phyloP scores from a whole-genome alignment of 2,329 filamentous ascomycete species.

The Hypoxylon sp. region DNA sequence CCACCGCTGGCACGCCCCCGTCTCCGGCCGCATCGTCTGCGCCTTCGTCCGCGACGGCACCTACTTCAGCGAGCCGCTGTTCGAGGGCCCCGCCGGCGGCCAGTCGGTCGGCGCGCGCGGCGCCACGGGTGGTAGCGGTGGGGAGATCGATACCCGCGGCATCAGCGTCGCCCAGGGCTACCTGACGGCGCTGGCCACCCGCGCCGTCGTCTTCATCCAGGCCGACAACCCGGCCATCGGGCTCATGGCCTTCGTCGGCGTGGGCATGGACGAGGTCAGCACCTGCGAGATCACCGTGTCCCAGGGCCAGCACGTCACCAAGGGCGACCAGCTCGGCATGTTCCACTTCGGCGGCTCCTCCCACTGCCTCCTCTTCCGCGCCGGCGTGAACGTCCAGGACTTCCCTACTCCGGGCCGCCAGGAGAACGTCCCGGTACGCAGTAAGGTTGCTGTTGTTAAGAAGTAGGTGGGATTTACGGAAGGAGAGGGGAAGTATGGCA shows the following conservation, averaged over 20 bases:
- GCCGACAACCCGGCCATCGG: constrained; percentile 72
- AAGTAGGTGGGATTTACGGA: constrained; percentile 4
- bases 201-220: constrained; percentile 74
- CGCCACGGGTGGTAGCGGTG: constrained; percentile 26
- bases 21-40: constrained; percentile 62
- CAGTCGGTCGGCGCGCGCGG: constrained; percentile 18
- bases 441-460: constrained; percentile 40
- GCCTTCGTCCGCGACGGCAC: constrained; percentile 61
- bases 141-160: constrained; percentile 41
- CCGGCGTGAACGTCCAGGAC: constrained; percentile 56
- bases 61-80: constrained; percentile 65
- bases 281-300: constrained; percentile 75
- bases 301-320: constrained; percentile 69
- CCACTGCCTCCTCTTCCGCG: constrained; percentile 72
- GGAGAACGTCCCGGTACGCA: constrained; percentile 41
- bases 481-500: background rate
- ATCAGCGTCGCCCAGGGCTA: constrained; percentile 67
- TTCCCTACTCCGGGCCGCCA: constrained; percentile 33
- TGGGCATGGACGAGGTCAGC: constrained; percentile 81
- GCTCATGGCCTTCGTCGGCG: constrained; percentile 72
- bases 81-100: constrained; percentile 49
- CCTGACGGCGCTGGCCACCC: constrained; percentile 70
- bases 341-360: constrained; percentile 82
- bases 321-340: constrained; percentile 78
- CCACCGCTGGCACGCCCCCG: constrained; percentile 68